Percentiles rank a stretch among this genome's conserved stretches.
Conservation (phyloP, 2,329 filamentous ascomycete species). For the Scytalidium sp. region DNA sequence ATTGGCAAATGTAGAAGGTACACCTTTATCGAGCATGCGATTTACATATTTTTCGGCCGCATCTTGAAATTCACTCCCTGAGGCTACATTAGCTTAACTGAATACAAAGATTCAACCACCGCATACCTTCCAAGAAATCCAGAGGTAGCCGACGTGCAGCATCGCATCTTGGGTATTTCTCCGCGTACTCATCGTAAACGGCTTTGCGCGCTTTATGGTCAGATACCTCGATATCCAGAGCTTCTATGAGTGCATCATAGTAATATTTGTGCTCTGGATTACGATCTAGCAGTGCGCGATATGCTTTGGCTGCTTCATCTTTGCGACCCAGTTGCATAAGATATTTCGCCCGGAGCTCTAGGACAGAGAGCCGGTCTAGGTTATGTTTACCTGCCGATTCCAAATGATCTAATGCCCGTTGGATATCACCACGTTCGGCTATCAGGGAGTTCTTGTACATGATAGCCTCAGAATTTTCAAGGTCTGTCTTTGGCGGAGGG, state of each 20-base stretch:
- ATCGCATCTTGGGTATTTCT: constrained; percentile 79
- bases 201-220: constrained; percentile 65
- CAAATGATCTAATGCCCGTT: constrained; percentile 83
- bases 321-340: constrained; percentile 73
- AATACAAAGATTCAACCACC: background rate
- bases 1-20: constrained; percentile 95
- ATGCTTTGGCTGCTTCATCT: constrained; percentile 78
- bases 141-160: constrained; percentile 82
- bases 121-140: constrained; percentile 75
- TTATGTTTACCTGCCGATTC: constrained; percentile 73
- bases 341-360: constrained; percentile 86
- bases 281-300: constrained; percentile 75
- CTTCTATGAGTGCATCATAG: constrained; percentile 73
- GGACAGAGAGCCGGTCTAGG: constrained; percentile 77
- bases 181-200: constrained; percentile 78
- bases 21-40: constrained; percentile 84
- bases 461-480: constrained; percentile 90
- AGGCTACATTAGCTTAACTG: constrained; percentile 14
- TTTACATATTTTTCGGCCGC: constrained; percentile 78
- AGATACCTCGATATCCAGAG: constrained; percentile 58
- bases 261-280: constrained; percentile 87
- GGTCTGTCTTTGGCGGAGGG: constrained; percentile 71
- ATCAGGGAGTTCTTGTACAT: constrained; percentile 97
- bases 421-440: constrained; percentile 78
- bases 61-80: constrained; percentile 74